Evolutionary conservation across 139 green algal species (phyloP), one percentile per base, ranked within the genome.

Genomic region (Chlorella sp.): DNA sequence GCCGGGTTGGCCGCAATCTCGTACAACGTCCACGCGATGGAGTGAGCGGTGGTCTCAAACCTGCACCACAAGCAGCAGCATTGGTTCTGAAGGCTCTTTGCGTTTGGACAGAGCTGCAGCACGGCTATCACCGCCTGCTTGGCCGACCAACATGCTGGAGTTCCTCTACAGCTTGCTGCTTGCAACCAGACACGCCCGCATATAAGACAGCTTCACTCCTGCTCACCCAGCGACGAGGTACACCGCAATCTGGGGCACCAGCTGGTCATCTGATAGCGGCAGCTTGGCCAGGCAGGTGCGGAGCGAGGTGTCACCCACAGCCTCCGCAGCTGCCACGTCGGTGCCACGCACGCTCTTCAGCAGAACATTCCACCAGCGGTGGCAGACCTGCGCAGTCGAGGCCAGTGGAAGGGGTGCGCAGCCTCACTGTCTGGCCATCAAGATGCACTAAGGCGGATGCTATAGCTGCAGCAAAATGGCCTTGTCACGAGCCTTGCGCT

Each of bases 11-110:
- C 26, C 24, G 76, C 76, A 54, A 82, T 56, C 54, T 82, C 76
- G 38, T 82, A 82, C 9, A 70, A 36, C 17, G 76, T 30, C 76
- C 76, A 82, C 17, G 76, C 76, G 8, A 82, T 70, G 38, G 22
- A 41, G 76, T 82, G 76, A 16, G 76, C 56, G 1, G 76, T 82
- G n/a, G 76, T 82, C 56, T 82, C 76, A 82, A 82, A 82, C 22
- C 76, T 82, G 76, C 76, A 54, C 8, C 51, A 60, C n/a, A n/a
- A n/a, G n/a, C n/a, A n/a, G n/a, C n/a, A n/a, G n/a, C n/a, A n/a
- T n/a, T n/a, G n/a, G n/a, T n/a, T n/a, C n/a, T n/a, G n/a, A n/a
- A n/a, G n/a, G n/a, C n/a, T n/a, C n/a, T n/a, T n/a, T n/a, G n/a
- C n/a, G n/a, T n/a, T n/a, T n/a, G n/a, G n/a, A n/a, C n/a, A n/a